Percentiles rank a stretch among this genome's conserved stretches.
Conservation (phyloP, 768 basidiomycete species). For the Fomitopsis pulvina region DNA sequence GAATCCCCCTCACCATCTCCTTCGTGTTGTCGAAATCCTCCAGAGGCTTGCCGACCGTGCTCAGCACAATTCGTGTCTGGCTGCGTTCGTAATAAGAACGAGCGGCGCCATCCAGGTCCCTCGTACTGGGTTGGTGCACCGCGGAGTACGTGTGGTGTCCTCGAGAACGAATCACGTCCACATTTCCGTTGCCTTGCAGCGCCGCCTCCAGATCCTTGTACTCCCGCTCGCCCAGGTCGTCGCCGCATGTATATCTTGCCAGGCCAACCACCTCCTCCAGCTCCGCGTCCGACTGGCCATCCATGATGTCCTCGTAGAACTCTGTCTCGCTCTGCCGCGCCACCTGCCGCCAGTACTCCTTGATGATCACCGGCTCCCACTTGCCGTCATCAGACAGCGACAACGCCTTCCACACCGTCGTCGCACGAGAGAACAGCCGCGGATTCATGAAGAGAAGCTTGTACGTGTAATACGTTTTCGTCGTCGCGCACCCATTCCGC, state of each 20-base stretch:
- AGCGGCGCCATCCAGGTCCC: neutral
- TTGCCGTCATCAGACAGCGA: neutral
- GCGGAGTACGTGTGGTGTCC: neutral
- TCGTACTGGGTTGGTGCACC: no score
- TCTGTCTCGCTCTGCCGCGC: constrained; percentile 2
- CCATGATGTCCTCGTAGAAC: constrained; percentile 1
- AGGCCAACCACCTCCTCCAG: no score
- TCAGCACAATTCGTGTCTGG: constrained; percentile 8
- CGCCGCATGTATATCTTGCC: no score
- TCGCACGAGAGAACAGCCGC: constrained; percentile 10
- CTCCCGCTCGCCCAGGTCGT: no score
- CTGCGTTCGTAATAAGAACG: constrained; percentile 8
- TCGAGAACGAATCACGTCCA: constrained; percentile 1
- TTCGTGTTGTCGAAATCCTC: constrained; percentile 6
- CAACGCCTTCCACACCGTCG: constrained; percentile 9
- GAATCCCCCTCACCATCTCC: constrained; percentile 3
- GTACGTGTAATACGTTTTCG: neutral
- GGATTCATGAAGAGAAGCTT: constrained; percentile 2
- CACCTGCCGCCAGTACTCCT: constrained; percentile 11
- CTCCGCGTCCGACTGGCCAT: no score
- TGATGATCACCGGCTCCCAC: constrained; percentile 3
- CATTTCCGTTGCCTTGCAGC: no score
- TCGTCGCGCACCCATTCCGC: neutral
- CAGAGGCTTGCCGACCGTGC: constrained; percentile 4
- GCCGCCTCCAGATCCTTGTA: no score